Conservation (phyloP, 768 basidiomycete genomes). For the Chiua virens region DNA sequence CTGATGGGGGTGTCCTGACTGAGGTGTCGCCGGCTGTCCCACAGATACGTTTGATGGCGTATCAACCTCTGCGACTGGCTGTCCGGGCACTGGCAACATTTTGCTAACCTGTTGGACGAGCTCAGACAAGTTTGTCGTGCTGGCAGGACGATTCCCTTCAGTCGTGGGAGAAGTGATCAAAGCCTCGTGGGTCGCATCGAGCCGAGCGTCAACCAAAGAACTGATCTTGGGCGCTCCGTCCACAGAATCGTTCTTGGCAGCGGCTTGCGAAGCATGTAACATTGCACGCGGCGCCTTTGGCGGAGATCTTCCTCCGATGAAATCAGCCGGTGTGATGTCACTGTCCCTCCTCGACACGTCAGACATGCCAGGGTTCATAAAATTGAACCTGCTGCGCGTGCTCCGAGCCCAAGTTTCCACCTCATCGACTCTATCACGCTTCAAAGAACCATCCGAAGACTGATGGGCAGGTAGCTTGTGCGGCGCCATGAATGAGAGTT, state of each 20-base stretch:
- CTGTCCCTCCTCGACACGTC: constrained; percentile 23
- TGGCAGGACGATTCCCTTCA: background rate
- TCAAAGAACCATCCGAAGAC: constrained; percentile 1
- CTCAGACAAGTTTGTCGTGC: background rate
- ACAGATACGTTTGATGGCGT: background rate
- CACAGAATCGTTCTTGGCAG: no score
- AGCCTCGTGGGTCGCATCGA: background rate
- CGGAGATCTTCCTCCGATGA: constrained; percentile 4
- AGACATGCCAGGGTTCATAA: constrained; percentile 9
- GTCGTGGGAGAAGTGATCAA: constrained; percentile 5
- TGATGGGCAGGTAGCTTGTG: constrained; percentile 3
- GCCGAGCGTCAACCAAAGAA: background rate
- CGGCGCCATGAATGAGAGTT: constrained; percentile 14
- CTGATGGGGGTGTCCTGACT: background rate
- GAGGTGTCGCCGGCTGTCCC: background rate
- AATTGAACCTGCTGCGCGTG: constrained; percentile 17
- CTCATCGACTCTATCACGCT: constrained; percentile 13
- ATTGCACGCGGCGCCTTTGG: constrained; percentile 26
- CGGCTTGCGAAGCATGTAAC: constrained; percentile 4
- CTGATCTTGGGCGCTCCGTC: background rate
- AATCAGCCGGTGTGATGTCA: constrained; percentile 26
- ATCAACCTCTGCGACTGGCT: background rate
- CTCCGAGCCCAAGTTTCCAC: constrained; percentile 12
- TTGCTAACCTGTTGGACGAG: constrained; percentile 1
- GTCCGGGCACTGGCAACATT: constrained; percentile 5